phyloP scores from a whole-genome alignment of 148 eudicot genomes.

The Camellia japonica region DNA sequence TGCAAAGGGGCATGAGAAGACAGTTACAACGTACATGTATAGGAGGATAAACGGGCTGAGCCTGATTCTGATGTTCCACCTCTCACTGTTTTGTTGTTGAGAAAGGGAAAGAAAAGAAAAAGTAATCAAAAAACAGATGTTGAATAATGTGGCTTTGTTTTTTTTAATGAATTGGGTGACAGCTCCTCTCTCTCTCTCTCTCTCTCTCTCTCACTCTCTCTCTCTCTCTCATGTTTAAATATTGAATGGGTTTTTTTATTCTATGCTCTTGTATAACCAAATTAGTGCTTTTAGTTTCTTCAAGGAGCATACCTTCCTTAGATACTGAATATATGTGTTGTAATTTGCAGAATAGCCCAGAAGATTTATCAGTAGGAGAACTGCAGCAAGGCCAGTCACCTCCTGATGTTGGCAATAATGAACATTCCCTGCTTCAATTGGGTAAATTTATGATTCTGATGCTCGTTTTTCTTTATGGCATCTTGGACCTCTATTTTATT shows the following conservation, averaged over 20 bases:
- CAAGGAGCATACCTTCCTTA: slow-evolving; percentile 1
- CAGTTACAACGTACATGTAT: no score
- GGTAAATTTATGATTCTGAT: slow-evolving; percentile 27
- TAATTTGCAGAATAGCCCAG: slow-evolving; percentile 40
- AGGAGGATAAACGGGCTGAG: no score
- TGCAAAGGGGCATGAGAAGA: no score
- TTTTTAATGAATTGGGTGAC: background rate
- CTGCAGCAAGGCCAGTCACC: slow-evolving; percentile 30
- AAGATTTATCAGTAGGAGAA: slow-evolving; percentile 26
- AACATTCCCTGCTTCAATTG: slow-evolving; percentile 15
- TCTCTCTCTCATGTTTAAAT: background rate
- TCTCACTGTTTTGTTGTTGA: background rate
- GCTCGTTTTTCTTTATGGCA: background rate
- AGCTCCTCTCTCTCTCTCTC: background rate
- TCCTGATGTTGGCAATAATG: slow-evolving; percentile 7
- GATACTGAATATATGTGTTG: slow-evolving; percentile 4
- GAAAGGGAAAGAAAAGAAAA: background rate
- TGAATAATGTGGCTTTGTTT: background rate
- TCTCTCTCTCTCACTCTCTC: background rate
- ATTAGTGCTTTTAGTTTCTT: background rate
- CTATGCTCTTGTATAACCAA: background rate
- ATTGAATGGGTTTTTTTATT: background rate
- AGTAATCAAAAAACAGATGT: background rate
- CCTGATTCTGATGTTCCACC: no score
- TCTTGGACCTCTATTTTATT: background rate